phyloP scores from a whole-genome alignment of 139 green algal species.

The Chlamydomonas schloesseri region DNA sequence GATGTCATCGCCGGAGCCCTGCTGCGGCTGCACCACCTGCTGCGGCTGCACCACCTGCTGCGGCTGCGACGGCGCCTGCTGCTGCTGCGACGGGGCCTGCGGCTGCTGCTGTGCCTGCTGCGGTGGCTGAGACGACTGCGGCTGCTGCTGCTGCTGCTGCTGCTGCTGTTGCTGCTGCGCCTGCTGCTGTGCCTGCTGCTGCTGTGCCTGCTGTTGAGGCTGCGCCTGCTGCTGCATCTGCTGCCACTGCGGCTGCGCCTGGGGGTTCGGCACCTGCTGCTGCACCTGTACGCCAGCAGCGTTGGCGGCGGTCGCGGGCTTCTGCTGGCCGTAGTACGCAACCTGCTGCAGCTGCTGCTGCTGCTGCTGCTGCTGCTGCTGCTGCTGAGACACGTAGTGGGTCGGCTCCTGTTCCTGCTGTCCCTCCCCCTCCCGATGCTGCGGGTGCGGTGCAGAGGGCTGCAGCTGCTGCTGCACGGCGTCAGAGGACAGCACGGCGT shows the following conservation, averaged over 20 bases:
- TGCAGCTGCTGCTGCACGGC: background rate
- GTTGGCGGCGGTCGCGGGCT: no score
- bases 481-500: no score
- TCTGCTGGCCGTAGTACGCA: background rate
- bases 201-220: background rate
- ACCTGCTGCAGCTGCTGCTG: background rate
- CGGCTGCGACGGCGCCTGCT: no score
- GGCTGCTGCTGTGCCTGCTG: no score
- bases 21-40: background rate
- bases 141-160: background rate
- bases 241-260: no score
- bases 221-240: background rate
- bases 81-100: no score
- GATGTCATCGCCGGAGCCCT: background rate
- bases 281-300: background rate
- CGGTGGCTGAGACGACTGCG: no score
- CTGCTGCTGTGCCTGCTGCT: background rate
- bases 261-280: background rate
- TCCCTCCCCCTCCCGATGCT: no score
- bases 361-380: background rate
- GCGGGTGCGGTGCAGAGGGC: no score
- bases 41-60: background rate
- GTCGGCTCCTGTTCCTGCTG: no score
- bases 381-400: background rate
- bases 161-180: no score